Evolutionary conservation across 148 eudicot species (phyloP).

Genomic region (Rhododendron henanense): DNA sequence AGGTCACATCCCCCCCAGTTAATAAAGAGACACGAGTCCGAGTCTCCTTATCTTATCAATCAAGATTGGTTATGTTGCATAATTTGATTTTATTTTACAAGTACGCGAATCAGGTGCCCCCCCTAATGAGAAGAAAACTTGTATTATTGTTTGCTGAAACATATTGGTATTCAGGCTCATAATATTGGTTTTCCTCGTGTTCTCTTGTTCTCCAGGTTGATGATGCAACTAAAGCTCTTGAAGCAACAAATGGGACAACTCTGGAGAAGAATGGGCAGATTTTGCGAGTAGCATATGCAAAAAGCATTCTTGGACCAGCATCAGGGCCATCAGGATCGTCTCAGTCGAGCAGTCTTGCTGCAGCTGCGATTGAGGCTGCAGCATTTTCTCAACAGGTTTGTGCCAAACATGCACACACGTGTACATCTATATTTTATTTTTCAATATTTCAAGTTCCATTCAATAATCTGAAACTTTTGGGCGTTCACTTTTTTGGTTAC

Average conservation of each 20-base stretch:
- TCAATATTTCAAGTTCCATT: neutral
- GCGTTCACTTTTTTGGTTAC: neutral
- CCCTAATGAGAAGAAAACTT: neutral
- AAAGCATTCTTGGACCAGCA: slow-evolving; percentile 89
- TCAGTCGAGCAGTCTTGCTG: slow-evolving; percentile 96
- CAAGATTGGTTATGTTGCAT: neutral
- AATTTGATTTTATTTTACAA: neutral
- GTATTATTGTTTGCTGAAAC: neutral
- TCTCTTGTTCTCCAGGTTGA: slow-evolving; percentile 52
- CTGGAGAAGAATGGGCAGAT: slow-evolving; percentile 94
- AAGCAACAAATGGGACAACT: slow-evolving; percentile 80
- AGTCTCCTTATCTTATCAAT: neutral
- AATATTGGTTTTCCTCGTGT: neutral
- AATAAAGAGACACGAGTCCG: neutral
- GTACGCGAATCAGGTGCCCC: neutral
- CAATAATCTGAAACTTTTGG: neutral
- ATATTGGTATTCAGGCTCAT: neutral
- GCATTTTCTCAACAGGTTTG: slow-evolving; percentile 94
- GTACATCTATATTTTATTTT: neutral
- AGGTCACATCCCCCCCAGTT: neutral
- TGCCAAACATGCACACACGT: neutral
- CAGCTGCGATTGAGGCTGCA: slow-evolving; percentile 99
- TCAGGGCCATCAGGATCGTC: slow-evolving; percentile 63
- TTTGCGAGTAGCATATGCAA: slow-evolving; percentile 93
- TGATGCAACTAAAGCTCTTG: slow-evolving; percentile 95